phyloP scores from a whole-genome alignment of 2,329 filamentous ascomycete genomes.

The Parascedosporium putredinis region DNA sequence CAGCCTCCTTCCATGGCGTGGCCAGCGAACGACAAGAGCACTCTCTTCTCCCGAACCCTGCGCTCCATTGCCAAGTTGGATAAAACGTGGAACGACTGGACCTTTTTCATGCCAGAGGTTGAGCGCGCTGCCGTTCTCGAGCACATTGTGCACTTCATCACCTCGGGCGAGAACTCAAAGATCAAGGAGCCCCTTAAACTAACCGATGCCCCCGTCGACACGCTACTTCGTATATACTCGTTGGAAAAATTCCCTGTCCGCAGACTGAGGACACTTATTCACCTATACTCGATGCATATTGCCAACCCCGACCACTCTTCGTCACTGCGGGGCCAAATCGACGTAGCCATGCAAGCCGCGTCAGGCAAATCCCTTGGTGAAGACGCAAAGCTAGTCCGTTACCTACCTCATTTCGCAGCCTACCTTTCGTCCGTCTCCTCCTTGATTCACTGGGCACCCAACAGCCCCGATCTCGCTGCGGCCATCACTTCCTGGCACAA shows the following conservation, averaged over 20 bases:
- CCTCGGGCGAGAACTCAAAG: conserved; percentile 22
- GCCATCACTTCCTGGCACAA: conserved; percentile 34
- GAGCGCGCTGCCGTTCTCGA: conserved; percentile 50
- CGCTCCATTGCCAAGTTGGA: conserved; percentile 50
- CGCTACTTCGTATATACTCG: conserved; percentile 39
- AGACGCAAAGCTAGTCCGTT: conserved; percentile 32
- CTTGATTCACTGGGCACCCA: conserved; percentile 24
- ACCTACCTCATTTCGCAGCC: conserved; percentile 37
- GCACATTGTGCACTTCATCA: conserved; percentile 44
- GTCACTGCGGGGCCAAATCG: conserved; percentile 28
- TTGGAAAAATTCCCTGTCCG: conserved; percentile 40
- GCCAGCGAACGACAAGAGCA: conserved; percentile 36
- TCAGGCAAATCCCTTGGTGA: conserved; percentile 29
- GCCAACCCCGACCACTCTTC: conserved; percentile 29
- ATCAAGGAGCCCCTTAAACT: conserved; percentile 25
- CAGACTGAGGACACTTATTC: conserved; percentile 39
- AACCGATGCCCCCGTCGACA: conserved; percentile 33
- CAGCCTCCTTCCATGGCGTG: conserved; percentile 43
- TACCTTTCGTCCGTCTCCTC: conserved; percentile 33
- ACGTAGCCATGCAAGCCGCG: conserved; percentile 25
- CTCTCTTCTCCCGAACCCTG: conserved; percentile 47
- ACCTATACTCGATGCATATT: conserved; percentile 37
- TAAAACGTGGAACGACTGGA: conserved; percentile 45
- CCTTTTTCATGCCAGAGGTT: conserved; percentile 36
- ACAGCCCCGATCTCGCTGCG: conserved; percentile 21